Conservation (phyloP, 805 yeast species). For the Blastobotrys terrestris region DNA sequence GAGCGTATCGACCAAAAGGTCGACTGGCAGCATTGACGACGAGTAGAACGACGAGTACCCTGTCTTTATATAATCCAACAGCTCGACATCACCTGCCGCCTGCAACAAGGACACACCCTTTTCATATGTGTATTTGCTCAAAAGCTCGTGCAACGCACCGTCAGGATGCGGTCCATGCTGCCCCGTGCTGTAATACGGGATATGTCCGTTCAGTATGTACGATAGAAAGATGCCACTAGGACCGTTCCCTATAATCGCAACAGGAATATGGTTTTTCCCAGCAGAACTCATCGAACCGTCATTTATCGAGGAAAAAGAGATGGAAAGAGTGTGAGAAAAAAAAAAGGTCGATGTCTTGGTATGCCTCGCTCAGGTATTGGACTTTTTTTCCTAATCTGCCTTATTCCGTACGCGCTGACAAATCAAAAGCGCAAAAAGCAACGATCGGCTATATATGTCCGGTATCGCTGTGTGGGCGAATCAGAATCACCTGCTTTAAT, state of each 20-base stretch:
- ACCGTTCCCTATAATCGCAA: slow-evolving; percentile 25
- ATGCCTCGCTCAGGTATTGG: neutral
- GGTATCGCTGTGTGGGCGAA: neutral
- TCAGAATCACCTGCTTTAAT: neutral
- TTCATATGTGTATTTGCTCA: slow-evolving; percentile 5
- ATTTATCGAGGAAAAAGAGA: neutral
- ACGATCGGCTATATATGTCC: neutral
- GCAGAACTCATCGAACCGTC: neutral
- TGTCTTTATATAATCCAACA: slow-evolving; percentile 19
- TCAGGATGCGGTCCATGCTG: slow-evolving; percentile 28
- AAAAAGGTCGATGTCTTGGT: neutral
- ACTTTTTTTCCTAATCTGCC: neutral
- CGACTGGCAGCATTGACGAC: slow-evolving; percentile 20
- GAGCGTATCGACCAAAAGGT: slow-evolving; percentile 25
- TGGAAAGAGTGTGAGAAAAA: neutral
- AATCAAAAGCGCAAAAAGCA: neutral
- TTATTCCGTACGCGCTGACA: neutral
- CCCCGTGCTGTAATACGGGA: slow-evolving; percentile 23
- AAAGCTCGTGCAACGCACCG: slow-evolving; percentile 19
- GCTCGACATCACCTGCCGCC: slow-evolving; percentile 16
- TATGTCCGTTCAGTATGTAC: slow-evolving; percentile 27
- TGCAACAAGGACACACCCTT: slow-evolving; percentile 11
- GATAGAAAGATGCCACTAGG: slow-evolving; percentile 30
- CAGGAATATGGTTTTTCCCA: neutral
- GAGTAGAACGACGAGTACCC: slow-evolving; percentile 17